phyloP scores from a whole-genome alignment of 78 protist genomes.

The Dictyostelium brefeldianum region DNA sequence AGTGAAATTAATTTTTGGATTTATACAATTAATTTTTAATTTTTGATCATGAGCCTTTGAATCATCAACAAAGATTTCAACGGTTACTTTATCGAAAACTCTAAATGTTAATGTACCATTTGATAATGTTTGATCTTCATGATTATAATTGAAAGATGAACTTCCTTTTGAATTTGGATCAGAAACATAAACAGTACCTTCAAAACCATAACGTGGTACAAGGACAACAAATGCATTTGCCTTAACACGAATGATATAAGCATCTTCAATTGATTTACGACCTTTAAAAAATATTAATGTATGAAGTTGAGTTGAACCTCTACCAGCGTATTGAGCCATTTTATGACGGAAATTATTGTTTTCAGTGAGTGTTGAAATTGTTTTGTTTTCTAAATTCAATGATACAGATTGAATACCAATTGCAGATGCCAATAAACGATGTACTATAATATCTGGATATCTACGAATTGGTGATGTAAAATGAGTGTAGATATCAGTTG shows the following conservation, averaged over 20 bases:
- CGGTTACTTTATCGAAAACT: conserved; percentile 62
- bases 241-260: conserved; percentile 84
- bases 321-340: conserved; percentile 91
- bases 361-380: conserved; percentile 34
- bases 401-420: conserved; percentile 68
- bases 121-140: conserved; percentile 44
- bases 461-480: conserved; percentile 99
- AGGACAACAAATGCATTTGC: conserved; percentile 88
- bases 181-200: conserved; percentile 65
- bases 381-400: conserved; percentile 70
- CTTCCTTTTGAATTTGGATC: conserved; percentile 3
- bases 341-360: conserved; percentile 81
- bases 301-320: conserved; percentile 89
- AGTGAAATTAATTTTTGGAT: conserved; percentile 32
- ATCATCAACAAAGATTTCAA: conserved; percentile 73
- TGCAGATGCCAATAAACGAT: conserved; percentile 90
- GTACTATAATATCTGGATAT: conserved; percentile 95
- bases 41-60: conserved; percentile 74
- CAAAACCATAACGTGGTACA: conserved; percentile 87
- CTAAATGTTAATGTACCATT: conserved; percentile 54
- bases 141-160: conserved; percentile 27
- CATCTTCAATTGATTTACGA: conserved; percentile 82
- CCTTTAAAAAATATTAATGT: conserved; percentile 90
- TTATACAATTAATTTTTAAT: conserved; percentile 54
- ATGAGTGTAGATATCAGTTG: conserved; percentile 97